phyloP scores from a whole-genome alignment of 169 alveolate species.

The Toxoplasma gondii region DNA sequence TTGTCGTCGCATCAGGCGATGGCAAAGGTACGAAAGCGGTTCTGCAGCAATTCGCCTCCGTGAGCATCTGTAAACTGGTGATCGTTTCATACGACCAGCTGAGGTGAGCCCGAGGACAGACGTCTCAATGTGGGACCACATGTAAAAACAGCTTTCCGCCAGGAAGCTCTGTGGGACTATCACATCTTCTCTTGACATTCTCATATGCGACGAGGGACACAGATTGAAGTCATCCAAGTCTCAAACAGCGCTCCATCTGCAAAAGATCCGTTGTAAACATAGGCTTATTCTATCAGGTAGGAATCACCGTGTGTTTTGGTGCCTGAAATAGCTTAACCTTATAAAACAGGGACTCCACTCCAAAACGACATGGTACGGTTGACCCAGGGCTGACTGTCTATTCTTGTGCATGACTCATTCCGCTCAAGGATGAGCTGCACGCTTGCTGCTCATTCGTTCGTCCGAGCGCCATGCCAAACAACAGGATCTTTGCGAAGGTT shows the following conservation, averaged over 20 bases:
- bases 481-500: conserved; percentile 9
- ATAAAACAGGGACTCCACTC: conserved; percentile 56
- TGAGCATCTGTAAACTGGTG: neutral
- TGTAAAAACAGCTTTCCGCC: neutral
- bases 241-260: conserved; percentile 39
- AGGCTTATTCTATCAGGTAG: conserved; percentile 46
- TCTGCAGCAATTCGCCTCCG: conserved; percentile 17
- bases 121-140: neutral
- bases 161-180: neutral
- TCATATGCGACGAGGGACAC: conserved; percentile 63
- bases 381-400: neutral
- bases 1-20: conserved; percentile 32
- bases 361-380: conserved; percentile 49
- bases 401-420: neutral
- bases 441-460: conserved; percentile 57
- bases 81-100: conserved; percentile 57
- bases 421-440: conserved; percentile 46
- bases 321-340: neutral
- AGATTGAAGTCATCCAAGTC: conserved; percentile 46
- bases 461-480: conserved; percentile 42
- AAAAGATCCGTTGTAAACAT: neutral
- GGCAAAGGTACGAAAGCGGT: neutral
- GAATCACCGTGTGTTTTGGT: neutral
- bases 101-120: neutral
- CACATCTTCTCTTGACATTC: conserved; percentile 33